Conservation (phyloP, 1,284 basidiomycete genomes). For the Ustilago lituana region DNA sequence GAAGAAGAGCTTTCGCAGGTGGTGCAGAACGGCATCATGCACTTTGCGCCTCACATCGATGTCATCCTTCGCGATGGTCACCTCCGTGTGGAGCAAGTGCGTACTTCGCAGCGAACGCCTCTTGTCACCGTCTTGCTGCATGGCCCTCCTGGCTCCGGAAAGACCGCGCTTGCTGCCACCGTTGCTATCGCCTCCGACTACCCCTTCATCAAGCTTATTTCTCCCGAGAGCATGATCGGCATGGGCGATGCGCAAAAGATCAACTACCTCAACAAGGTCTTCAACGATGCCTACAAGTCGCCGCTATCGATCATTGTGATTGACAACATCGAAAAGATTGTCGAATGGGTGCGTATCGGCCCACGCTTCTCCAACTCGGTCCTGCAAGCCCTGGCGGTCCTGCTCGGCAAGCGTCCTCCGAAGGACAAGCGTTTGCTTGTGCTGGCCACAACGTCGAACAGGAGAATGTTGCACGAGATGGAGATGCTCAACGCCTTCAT, state of each 20-base stretch:
- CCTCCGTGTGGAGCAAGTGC: conserved; percentile 93
- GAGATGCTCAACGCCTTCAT: conserved; percentile 90
- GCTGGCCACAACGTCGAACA: conserved; percentile 89
- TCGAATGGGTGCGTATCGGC: conserved; percentile 91
- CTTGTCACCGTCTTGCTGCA: conserved; percentile 90
- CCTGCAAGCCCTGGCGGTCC: conserved; percentile 87
- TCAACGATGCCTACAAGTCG: conserved; percentile 96
- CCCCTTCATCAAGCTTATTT: conserved; percentile 98
- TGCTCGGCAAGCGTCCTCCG: conserved; percentile 88
- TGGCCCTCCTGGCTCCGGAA: conserved; percentile 87
- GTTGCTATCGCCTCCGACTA: conserved; percentile 92
- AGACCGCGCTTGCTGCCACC: conserved; percentile 93
- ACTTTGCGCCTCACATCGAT: conserved; percentile 80
- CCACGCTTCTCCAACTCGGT: conserved; percentile 95
- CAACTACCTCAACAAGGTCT: conserved; percentile 89
- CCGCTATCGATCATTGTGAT: conserved; percentile 95
- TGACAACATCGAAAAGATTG: conserved; percentile 72
- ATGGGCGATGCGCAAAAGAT: conserved; percentile 92
- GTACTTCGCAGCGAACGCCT: conserved; percentile 86
- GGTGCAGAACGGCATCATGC: conserved; percentile 96
- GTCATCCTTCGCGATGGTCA: conserved; percentile 84
- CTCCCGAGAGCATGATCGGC: conserved; percentile 96
- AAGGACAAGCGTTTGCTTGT: conserved; percentile 94
- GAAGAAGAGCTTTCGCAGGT: conserved; percentile 95
- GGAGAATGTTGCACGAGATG: conserved; percentile 86